Evolutionary conservation across 805 yeast species (phyloP).

Genomic region (Candida morakotiae): DNA sequence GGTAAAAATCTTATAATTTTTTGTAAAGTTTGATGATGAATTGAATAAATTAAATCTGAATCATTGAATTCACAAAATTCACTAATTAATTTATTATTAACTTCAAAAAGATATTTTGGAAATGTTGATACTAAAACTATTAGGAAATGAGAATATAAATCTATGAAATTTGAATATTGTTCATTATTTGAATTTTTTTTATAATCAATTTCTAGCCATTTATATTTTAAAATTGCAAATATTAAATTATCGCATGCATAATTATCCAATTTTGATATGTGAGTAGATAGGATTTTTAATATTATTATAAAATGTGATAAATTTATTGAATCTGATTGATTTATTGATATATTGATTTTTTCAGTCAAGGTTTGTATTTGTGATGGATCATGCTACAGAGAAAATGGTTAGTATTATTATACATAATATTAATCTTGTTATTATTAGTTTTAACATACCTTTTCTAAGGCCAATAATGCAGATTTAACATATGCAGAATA

Average conservation of each 20-base stretch:
- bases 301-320: constrained; percentile 50
- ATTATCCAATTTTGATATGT: constrained; percentile 65
- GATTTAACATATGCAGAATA: constrained; percentile 50
- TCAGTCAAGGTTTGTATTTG: constrained; percentile 58
- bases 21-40: constrained; percentile 58
- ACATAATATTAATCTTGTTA: not conserved
- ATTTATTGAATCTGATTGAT: constrained; percentile 52
- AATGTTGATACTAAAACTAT: constrained; percentile 76
- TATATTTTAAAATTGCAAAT: constrained; percentile 55
- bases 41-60: constrained; percentile 15
- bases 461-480: constrained; percentile 68
- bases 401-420: constrained; percentile 4
- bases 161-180: constrained; percentile 30
- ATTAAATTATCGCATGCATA: constrained; percentile 50
- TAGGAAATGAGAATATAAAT: constrained; percentile 65
- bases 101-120: constrained; percentile 88
- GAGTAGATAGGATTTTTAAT: constrained; percentile 55
- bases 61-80: constrained; percentile 42
- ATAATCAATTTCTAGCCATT: constrained; percentile 56
- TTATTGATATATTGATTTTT: constrained; percentile 51
- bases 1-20: constrained; percentile 74
- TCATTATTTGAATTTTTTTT: constrained; percentile 15
- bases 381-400: constrained; percentile 38
- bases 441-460: constrained; percentile 27
- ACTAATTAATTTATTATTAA: constrained; percentile 61